phyloP scores from a whole-genome alignment of 345 rosid genomes.

The Euphorbia tirucalli region DNA sequence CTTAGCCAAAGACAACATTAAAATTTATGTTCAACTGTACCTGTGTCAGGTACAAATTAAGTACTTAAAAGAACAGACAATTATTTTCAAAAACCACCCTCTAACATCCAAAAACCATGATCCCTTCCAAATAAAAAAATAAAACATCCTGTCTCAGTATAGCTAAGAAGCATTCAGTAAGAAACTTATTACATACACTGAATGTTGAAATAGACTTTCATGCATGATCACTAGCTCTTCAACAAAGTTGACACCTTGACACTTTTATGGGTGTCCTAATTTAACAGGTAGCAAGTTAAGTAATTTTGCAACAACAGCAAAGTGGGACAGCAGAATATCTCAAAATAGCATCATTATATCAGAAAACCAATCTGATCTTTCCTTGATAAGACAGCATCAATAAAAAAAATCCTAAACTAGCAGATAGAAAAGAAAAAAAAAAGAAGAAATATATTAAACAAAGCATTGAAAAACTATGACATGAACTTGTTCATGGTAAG shows the following conservation, averaged over 20 bases:
- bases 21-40: neutral
- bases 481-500: neutral
- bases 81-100: neutral
- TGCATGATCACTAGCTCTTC: too few relatives aligned
- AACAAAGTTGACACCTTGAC: neutral
- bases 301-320: neutral
- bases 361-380: neutral
- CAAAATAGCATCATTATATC: neutral
- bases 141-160: neutral
- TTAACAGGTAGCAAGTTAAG: neutral
- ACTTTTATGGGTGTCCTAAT: neutral
- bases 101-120: neutral
- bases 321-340: constrained; percentile 1
- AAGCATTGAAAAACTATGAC: neutral
- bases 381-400: neutral
- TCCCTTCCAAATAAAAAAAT: neutral
- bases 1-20: neutral
- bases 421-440: neutral
- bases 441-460: too few relatives aligned
- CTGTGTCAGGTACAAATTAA: neutral
- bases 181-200: neutral
- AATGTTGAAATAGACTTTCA: neutral
- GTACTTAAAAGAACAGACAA: neutral
- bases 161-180: neutral
- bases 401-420: constrained; percentile 3